phyloP scores from a whole-genome alignment of 352 stramenopile species.

The Thraustotheca clavata region DNA sequence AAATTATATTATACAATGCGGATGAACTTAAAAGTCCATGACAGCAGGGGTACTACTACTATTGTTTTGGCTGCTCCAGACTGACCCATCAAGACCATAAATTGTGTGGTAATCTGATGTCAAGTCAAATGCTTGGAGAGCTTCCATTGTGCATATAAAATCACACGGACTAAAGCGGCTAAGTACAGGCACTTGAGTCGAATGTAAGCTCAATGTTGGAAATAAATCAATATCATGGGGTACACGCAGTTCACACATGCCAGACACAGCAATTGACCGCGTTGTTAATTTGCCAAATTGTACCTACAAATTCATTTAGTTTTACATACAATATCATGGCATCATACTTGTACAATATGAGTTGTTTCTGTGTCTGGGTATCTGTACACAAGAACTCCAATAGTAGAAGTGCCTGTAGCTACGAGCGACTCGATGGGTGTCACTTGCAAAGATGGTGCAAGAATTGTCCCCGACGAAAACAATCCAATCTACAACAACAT shows the following conservation, averaged over 20 bases:
- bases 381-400: constrained; percentile 58
- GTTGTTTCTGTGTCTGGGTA: neutral
- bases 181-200: constrained; percentile 65
- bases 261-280: constrained; percentile 14
- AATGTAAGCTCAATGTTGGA: constrained; percentile 78
- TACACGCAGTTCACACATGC: constrained; percentile 45
- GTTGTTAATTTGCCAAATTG: neutral
- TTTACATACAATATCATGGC: neutral
- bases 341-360: constrained; percentile 5
- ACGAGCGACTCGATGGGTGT: constrained; percentile 48
- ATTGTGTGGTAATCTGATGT: constrained; percentile 14
- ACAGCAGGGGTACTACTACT: neutral
- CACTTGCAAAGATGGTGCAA: constrained; percentile 45
- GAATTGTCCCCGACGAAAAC: constrained; percentile 69
- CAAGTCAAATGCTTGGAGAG: neutral
- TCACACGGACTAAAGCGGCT: constrained; percentile 37
- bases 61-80: constrained; percentile 10
- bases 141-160: constrained; percentile 2
- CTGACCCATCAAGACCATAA: constrained; percentile 4
- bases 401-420: constrained; percentile 47
- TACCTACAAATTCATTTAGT: neutral
- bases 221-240: constrained; percentile 60
- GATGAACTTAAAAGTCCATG: no score
- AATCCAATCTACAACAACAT: constrained; percentile 49
- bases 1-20: no score